phyloP scores from a whole-genome alignment of 169 alveolate genomes.

The Theileria sp. region DNA sequence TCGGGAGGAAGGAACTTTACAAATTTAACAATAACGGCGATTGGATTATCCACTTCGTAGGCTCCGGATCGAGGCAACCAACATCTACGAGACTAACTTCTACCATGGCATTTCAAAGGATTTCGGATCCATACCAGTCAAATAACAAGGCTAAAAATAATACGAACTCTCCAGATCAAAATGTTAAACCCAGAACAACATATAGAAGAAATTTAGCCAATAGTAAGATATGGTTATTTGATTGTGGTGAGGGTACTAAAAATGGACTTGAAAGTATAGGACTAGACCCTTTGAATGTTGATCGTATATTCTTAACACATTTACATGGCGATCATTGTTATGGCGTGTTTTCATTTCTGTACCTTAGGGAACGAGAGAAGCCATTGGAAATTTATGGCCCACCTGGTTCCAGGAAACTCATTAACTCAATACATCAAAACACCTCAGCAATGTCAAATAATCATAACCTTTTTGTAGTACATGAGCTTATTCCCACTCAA shows the following conservation, averaged over 20 bases:
- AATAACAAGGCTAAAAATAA: background rate
- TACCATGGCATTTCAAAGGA: conserved; percentile 63
- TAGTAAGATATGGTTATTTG: conserved; percentile 65
- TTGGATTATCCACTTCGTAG: conserved; percentile 73
- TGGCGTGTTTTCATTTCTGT: conserved; percentile 73
- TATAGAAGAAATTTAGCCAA: background rate
- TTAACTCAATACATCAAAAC: conserved; percentile 32
- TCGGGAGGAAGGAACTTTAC: background rate
- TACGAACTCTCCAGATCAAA: background rate
- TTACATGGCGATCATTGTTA: conserved; percentile 84
- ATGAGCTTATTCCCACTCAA: conserved; percentile 36
- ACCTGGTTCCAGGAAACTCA: conserved; percentile 52
- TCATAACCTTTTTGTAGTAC: conserved; percentile 22
- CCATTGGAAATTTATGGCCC: conserved; percentile 80
- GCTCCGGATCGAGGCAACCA: conserved; percentile 75
- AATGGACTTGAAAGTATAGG: conserved; percentile 58
- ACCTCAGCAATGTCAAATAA: conserved; percentile 28
- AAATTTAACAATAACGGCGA: conserved; percentile 5
- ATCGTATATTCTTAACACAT: conserved; percentile 78
- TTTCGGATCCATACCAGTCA: conserved; percentile 25
- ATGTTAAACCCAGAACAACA: background rate
- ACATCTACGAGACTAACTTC: conserved; percentile 73
- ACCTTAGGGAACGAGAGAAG: background rate
- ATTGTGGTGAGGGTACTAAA: conserved; percentile 76
- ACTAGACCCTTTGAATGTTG: conserved; percentile 37